Evolutionary conservation across 768 basidiomycete genomes (phyloP).

Genomic region (Suillus weaverae): DNA sequence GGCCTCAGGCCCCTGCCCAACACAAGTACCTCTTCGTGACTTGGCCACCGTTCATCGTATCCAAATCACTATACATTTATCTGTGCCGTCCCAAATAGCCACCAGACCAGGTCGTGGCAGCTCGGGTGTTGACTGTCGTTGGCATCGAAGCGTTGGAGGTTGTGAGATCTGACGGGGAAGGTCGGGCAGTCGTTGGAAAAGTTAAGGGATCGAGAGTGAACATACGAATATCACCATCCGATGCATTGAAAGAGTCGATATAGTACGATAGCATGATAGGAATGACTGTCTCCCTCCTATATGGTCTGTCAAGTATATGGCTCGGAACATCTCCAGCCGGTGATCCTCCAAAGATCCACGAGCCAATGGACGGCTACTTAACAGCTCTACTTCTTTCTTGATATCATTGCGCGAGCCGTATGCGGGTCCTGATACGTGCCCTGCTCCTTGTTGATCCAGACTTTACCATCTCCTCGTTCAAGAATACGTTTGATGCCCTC

Average conservation of each 20-base stretch:
- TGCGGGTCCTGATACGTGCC: slow-evolving; percentile 84
- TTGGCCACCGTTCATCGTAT: too few relatives aligned
- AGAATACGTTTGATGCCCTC: slow-evolving; percentile 56
- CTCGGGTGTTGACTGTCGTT: too few relatives aligned
- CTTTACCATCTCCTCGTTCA: slow-evolving; percentile 57
- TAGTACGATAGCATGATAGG: not conserved
- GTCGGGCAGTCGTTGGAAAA: not conserved
- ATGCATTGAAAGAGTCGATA: not conserved
- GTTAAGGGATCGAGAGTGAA: not conserved
- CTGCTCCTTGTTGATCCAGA: slow-evolving; percentile 72
- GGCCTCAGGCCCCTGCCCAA: too few relatives aligned
- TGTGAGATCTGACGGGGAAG: too few relatives aligned
- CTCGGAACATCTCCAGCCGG: not conserved
- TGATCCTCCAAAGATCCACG: not conserved
- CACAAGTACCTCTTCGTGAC: too few relatives aligned
- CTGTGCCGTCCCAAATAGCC: too few relatives aligned
- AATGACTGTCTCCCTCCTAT: not conserved
- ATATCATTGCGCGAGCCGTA: slow-evolving; percentile 58
- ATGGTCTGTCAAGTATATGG: not conserved
- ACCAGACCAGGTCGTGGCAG: too few relatives aligned
- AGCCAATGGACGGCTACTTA: not conserved
- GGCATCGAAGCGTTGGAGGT: too few relatives aligned
- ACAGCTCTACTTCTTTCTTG: slow-evolving; percentile 38
- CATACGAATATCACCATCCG: not conserved
- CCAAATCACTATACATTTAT: too few relatives aligned